Percentiles rank a stretch among this genome's conserved stretches.
These are phyloP conservation scores for Astrephomene gubernaculifera DNA, from an alignment of 139 green algal species.

Conservation along the genomic window DNA sequence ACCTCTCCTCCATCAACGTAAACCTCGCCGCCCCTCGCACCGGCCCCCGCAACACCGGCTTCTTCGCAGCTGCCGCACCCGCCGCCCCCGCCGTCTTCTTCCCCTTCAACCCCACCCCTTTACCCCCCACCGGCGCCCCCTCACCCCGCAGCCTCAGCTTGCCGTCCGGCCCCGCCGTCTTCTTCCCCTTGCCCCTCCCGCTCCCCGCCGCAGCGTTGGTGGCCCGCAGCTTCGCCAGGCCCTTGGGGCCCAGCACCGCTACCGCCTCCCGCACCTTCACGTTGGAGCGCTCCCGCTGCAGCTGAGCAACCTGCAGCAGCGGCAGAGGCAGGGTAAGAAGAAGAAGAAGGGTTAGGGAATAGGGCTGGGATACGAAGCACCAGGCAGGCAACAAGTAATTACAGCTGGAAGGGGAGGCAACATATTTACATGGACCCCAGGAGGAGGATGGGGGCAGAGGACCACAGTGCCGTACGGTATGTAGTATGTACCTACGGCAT, in stretches of 20 bases:
- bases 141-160: constrained; percentile 3
- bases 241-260: constrained; percentile 25
- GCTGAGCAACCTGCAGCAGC: neutral
- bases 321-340: neutral
- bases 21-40: constrained; percentile 54
- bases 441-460: too few relatives aligned
- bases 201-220: constrained; percentile 50
- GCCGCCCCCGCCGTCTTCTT: constrained; percentile 44
- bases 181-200: neutral
- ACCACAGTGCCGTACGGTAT: too few relatives aligned
- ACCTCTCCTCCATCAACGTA: constrained; percentile 27
- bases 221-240: constrained; percentile 15
- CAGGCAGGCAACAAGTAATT: neutral
- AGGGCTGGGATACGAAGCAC: neutral
- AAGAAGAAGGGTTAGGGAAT: neutral
- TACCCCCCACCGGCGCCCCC: constrained; percentile 19
- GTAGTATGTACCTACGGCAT: too few relatives aligned
- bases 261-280: constrained; percentile 23
- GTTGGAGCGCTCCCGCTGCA: constrained; percentile 27
- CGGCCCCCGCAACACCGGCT: constrained; percentile 24
- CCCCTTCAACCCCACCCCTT: neutral
- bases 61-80: constrained; percentile 30
- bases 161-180: neutral
- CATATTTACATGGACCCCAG: neutral
- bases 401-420: neutral